Conservation (phyloP, 768 basidiomycete species). For the Leucogyrophana mollusca region DNA sequence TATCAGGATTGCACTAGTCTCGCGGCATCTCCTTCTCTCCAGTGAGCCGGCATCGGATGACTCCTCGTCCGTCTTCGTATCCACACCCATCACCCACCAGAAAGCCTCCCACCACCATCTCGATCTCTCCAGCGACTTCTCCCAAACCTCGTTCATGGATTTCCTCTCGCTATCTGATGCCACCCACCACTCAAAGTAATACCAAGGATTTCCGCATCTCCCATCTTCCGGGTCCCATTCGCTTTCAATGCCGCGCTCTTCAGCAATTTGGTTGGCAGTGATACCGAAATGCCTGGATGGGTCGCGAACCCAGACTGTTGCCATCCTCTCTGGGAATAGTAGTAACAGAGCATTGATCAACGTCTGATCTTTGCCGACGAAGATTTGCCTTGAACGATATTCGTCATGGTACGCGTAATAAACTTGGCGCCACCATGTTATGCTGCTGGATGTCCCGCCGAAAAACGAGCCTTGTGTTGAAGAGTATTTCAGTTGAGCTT, state of each 20-base stretch:
- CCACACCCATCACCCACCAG: slow-evolving; percentile 1
- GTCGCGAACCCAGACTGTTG: slow-evolving; percentile 23
- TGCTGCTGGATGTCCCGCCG: slow-evolving; percentile 17
- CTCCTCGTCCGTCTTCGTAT: neutral
- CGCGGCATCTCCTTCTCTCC: neutral
- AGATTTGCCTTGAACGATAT: slow-evolving; percentile 14
- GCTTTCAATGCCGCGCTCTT: no score
- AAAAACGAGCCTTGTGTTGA: slow-evolving; percentile 20
- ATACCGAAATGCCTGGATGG: neutral
- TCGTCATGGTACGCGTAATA: slow-evolving; percentile 22
- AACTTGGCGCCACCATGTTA: slow-evolving; percentile 17
- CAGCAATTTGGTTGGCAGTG: neutral
- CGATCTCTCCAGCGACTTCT: neutral
- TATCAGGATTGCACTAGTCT: neutral
- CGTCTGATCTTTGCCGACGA: slow-evolving; percentile 24
- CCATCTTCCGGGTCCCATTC: slow-evolving; percentile 1
- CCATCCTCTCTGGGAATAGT: slow-evolving; percentile 18
- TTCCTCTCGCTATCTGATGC: slow-evolving; percentile 2
- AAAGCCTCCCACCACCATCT: slow-evolving; percentile 2
- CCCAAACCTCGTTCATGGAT: slow-evolving; percentile 3
- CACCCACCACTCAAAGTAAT: slow-evolving; percentile 4
- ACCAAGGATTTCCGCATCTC: slow-evolving; percentile 3
- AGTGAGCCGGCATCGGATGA: neutral
- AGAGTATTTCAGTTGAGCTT: neutral
- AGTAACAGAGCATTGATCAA: slow-evolving; percentile 23